Percentiles rank a stretch among this genome's conserved stretches.
These are phyloP conservation scores for Ophiostoma tasmaniense DNA, from an alignment of 2,329 filamentous ascomycete genomes.

Conservation along the genomic window DNA sequence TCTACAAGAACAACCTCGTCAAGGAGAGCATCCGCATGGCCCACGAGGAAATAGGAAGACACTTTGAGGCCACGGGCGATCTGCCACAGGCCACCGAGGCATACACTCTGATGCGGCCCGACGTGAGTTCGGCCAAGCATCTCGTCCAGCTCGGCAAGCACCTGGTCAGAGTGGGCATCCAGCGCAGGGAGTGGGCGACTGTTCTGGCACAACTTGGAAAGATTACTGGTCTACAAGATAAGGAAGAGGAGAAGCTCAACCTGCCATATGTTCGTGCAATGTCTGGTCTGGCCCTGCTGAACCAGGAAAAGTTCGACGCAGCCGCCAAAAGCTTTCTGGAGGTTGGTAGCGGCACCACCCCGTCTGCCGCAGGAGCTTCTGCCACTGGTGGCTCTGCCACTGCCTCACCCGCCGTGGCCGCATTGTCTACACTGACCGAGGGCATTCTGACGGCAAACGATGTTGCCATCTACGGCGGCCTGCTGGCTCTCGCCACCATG, in stretches of 20 bases:
- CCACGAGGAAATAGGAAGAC: conserved; percentile 81
- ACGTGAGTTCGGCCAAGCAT: conserved; percentile 75
- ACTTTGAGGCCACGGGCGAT: conserved; percentile 72
- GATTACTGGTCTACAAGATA: conserved; percentile 43
- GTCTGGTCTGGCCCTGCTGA: conserved; percentile 43
- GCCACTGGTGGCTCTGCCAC: background rate
- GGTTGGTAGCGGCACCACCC: conserved; percentile 26
- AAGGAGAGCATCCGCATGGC: conserved; percentile 94
- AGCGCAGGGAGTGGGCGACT: conserved; percentile 68
- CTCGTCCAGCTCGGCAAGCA: conserved; percentile 75
- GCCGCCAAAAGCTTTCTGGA: conserved; percentile 66
- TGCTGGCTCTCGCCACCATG: conserved; percentile 87
- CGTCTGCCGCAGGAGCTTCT: background rate
- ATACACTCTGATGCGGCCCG: conserved; percentile 81
- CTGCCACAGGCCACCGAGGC: conserved; percentile 64
- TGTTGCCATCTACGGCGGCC: conserved; percentile 81
- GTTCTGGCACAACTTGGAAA: conserved; percentile 56
- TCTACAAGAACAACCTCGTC: conserved; percentile 93
- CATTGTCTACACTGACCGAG: conserved; percentile 51
- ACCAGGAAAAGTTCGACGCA: conserved; percentile 41
- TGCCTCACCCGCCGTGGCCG: conserved; percentile 25
- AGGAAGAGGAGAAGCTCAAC: conserved; percentile 38
- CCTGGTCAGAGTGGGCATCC: conserved; percentile 64
- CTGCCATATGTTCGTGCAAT: conserved; percentile 45
- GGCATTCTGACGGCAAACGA: conserved; percentile 71